phyloP scores from a whole-genome alignment of 78 protist genomes.

The Dictyostelium brefeldianum region DNA sequence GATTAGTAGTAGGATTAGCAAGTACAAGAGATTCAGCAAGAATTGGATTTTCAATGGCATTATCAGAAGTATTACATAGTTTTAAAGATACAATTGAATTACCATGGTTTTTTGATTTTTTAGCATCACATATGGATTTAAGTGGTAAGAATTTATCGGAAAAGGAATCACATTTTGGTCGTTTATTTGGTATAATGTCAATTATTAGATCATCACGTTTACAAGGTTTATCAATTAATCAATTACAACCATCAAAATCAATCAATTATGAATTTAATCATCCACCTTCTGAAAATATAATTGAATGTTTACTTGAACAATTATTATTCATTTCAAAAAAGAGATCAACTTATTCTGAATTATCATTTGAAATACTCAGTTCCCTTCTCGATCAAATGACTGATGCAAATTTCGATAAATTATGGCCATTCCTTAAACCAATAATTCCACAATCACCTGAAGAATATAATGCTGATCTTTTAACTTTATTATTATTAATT shows the following conservation, averaged over 20 bases:
- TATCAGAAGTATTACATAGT: constrained; percentile 40
- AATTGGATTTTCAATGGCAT: constrained; percentile 64
- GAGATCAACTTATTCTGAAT: constrained; percentile 24
- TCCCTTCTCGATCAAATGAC: constrained; percentile 25
- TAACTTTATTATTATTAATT: constrained; percentile 37
- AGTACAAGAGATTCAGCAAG: constrained; percentile 49
- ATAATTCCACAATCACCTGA: constrained; percentile 40
- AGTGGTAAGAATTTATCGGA: constrained; percentile 34
- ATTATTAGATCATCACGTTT: constrained; percentile 33
- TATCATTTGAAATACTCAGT: constrained; percentile 48
- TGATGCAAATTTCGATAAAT: constrained; percentile 17
- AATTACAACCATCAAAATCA: constrained; percentile 51
- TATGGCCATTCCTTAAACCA: constrained; percentile 46
- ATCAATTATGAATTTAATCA: constrained; percentile 45
- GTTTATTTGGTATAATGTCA: constrained; percentile 75
- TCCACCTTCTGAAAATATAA: constrained; percentile 46
- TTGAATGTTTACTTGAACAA: constrained; percentile 56
- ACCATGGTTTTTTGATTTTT: constrained; percentile 36
- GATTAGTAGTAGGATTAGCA: constrained; percentile 64
- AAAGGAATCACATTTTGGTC: constrained; percentile 54
- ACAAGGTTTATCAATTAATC: not conserved
- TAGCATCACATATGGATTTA: constrained; percentile 35
- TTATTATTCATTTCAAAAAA: constrained; percentile 59
- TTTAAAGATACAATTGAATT: constrained; percentile 8
- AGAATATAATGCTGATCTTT: constrained; percentile 61